Percentiles rank a stretch among this genome's conserved stretches.
Evolutionary conservation across 1,284 basidiomycete genomes (phyloP).

Genomic region (Heliocybe sulcata): DNA sequence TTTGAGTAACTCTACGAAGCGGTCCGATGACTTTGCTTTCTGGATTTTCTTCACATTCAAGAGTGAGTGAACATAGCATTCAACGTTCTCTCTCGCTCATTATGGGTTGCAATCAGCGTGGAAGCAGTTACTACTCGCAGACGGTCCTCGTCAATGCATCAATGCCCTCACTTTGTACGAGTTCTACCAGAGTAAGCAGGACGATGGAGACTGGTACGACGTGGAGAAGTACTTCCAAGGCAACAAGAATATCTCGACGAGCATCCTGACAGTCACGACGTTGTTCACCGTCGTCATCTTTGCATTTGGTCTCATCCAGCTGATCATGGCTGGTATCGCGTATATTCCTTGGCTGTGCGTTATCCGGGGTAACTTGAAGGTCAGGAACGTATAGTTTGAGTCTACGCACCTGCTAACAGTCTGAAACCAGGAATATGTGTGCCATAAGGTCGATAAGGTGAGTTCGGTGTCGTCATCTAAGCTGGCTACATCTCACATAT

Average conservation of each 20-base stretch:
- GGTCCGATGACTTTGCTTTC: constrained; percentile 96
- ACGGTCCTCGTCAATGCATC: constrained; percentile 97
- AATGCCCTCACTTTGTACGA: constrained; percentile 92
- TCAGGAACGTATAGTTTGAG: constrained; percentile 19
- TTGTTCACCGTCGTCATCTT: constrained; percentile 90
- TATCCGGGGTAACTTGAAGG: constrained; percentile 94
- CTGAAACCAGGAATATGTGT: constrained; percentile 81
- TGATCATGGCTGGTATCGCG: constrained; percentile 79
- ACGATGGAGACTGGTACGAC: constrained; percentile 59
- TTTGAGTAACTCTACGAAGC: constrained; percentile 93
- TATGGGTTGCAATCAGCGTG: constrained; percentile 52
- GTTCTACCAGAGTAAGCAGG: constrained; percentile 75
- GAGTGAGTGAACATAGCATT: constrained; percentile 42
- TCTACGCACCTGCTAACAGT: constrained; percentile 7
- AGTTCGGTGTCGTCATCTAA: constrained; percentile 6
- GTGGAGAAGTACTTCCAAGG: constrained; percentile 60
- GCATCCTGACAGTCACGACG: constrained; percentile 78
- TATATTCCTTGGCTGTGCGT: constrained; percentile 93
- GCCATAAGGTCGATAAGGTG: constrained; percentile 98
- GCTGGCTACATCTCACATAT: neutral
- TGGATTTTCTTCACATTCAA: constrained; percentile 99
- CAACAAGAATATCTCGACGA: constrained; percentile 69
- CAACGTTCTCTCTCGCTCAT: constrained; percentile 9
- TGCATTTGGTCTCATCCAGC: constrained; percentile 72
- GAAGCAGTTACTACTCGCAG: constrained; percentile 91